A percentile compares a stretch with the other conserved stretches of the same genome.
These are phyloP conservation scores for Chrysanthemum makinoi DNA, from an alignment of 129 eudicot genomes.

Conservation along the genomic window DNA sequence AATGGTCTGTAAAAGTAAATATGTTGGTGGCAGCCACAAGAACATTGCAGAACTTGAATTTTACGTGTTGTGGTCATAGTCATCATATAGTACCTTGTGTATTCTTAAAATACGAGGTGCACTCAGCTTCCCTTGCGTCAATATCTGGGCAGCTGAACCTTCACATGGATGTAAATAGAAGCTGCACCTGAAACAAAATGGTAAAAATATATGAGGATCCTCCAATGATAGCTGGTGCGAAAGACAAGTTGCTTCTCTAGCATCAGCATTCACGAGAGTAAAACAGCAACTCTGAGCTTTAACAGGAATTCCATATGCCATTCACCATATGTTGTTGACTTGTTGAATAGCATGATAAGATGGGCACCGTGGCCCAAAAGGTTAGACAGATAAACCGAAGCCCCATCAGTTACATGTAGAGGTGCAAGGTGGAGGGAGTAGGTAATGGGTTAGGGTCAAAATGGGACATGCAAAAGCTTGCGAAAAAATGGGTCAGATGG, in stretches of 20 bases:
- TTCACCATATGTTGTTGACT: not conserved
- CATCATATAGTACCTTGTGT: constrained; percentile 60
- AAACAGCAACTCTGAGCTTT: constrained; percentile 6
- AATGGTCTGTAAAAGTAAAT: too few relatives aligned
- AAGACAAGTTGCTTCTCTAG: constrained; percentile 6
- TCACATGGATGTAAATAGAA: constrained; percentile 88
- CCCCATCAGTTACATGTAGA: not conserved
- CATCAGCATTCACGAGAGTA: not conserved
- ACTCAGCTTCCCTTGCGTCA: constrained; percentile 88
- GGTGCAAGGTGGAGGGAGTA: not conserved
- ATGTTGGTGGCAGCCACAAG: not conserved
- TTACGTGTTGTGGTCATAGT: constrained; percentile 2
- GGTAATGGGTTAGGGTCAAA: not conserved
- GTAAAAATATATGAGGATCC: constrained; percentile 10
- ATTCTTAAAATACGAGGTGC: constrained; percentile 96
- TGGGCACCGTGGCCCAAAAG: constrained; percentile 8
- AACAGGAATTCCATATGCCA: not conserved
- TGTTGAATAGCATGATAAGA: not conserved
- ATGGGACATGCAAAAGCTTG: not conserved
- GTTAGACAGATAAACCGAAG: not conserved
- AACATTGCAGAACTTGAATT: not conserved
- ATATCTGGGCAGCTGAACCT: constrained; percentile 90
- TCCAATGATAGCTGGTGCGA: not conserved
- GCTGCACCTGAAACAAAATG: constrained; percentile 67
- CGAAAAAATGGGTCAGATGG: not conserved